phyloP scores from a whole-genome alignment of 2,329 filamentous ascomycete species.

The Tolypocladium inflatum region DNA sequence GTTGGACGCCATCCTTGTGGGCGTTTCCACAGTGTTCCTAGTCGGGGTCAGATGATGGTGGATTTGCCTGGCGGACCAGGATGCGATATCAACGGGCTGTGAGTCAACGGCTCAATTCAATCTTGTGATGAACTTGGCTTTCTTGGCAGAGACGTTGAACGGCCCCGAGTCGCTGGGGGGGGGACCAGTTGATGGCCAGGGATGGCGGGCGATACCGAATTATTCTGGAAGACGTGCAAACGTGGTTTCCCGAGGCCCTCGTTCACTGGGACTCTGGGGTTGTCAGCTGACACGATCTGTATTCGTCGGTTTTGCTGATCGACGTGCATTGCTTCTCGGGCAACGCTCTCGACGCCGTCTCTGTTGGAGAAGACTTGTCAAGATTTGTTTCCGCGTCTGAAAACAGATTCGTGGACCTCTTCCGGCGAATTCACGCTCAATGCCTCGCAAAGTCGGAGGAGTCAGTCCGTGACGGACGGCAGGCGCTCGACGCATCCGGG shows the following conservation, averaged over 20 bases:
- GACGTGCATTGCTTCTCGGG: background rate
- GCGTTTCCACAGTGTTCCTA: background rate
- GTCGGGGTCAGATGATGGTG: background rate
- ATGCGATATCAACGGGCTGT: background rate
- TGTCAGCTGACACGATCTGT: background rate
- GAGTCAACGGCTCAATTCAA: background rate
- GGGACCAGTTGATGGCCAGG: background rate
- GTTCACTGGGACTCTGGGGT: background rate
- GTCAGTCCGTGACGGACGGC: background rate
- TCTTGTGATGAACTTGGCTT: background rate
- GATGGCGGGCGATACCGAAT: background rate
- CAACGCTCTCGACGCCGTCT: background rate
- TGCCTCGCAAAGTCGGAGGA: background rate
- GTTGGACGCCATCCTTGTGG: background rate
- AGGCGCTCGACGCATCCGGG: background rate
- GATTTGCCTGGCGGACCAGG: background rate
- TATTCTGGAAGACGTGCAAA: background rate
- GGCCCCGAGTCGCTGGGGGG: too few relatives aligned
- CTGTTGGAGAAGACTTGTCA: background rate
- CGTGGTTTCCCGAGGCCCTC: background rate
- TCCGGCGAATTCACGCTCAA: background rate
- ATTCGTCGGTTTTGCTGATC: background rate
- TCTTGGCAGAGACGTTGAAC: background rate
- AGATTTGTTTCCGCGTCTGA: background rate
- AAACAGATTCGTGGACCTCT: background rate